These are phyloP conservation scores for Tephrocybe sp. DNA, from an alignment of 768 basidiomycete genomes.

Conservation along the genomic window DNA sequence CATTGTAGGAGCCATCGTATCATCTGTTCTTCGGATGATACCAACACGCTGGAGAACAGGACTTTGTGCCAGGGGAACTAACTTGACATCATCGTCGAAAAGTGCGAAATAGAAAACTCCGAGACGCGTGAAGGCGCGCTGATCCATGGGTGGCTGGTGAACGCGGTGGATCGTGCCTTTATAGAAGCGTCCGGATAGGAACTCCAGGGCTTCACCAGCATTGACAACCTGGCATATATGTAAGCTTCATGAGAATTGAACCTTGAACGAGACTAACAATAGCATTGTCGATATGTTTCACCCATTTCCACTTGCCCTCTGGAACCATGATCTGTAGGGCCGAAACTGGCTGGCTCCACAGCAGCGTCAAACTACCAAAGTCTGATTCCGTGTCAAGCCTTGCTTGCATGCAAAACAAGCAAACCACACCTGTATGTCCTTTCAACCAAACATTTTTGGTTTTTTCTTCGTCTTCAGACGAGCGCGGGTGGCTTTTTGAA, in stretches of 20 bases:
- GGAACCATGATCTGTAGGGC: constrained; percentile 44
- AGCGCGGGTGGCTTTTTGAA: constrained; percentile 36
- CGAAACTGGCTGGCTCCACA: constrained; percentile 51
- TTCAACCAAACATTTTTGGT: constrained; percentile 51
- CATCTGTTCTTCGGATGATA: constrained; percentile 30
- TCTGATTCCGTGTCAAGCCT: constrained; percentile 25
- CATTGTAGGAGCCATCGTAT: constrained; percentile 40
- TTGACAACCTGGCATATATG: constrained; percentile 35
- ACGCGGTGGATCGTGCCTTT: constrained; percentile 52
- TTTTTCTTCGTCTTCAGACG: constrained; percentile 40
- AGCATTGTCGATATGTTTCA: constrained; percentile 48
- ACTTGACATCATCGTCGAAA: constrained; percentile 41
- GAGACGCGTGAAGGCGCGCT: constrained; percentile 41
- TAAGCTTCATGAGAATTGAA: not conserved
- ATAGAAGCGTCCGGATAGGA: constrained; percentile 48
- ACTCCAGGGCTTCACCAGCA: constrained; percentile 48
- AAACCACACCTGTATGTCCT: constrained; percentile 42
- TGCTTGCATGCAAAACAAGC: too few species aligned
- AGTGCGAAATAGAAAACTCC: constrained; percentile 49
- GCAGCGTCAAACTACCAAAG: constrained; percentile 42
- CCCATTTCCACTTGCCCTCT: constrained; percentile 46
- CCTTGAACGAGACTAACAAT: constrained; percentile 26
- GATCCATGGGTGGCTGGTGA: constrained; percentile 47
- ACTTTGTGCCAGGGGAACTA: constrained; percentile 40
- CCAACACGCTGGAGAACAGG: constrained; percentile 41